These are phyloP conservation scores for Ilyonectria destructans DNA, from an alignment of 2,329 filamentous ascomycete genomes.

Conservation along the genomic window DNA sequence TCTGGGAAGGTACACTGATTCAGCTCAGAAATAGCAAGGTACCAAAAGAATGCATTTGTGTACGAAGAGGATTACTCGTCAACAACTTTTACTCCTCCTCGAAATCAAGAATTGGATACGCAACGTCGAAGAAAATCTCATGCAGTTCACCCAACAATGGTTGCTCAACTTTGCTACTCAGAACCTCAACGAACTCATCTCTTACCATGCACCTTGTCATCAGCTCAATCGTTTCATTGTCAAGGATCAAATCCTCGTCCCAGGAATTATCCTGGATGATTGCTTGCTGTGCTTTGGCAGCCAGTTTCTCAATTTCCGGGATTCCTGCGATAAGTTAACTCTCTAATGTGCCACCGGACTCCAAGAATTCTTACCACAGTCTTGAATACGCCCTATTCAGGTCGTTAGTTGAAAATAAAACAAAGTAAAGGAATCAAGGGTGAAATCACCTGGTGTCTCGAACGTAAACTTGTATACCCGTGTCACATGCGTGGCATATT, in stretches of 20 bases:
- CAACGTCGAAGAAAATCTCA: slow-evolving; percentile 6
- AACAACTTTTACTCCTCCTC: too few relatives aligned
- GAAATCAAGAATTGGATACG: neutral
- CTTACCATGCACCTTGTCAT: neutral
- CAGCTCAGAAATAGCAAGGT: too few relatives aligned
- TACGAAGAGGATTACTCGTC: too few relatives aligned
- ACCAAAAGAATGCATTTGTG: too few relatives aligned
- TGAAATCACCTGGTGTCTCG: neutral
- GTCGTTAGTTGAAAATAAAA: neutral
- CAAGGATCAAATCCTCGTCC: neutral
- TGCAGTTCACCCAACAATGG: neutral
- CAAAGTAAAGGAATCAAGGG: neutral
- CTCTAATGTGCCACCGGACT: too few relatives aligned
- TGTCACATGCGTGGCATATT: neutral
- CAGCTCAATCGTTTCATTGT: neutral
- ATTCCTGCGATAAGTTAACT: slow-evolving; percentile 1
- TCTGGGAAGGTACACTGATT: too few relatives aligned
- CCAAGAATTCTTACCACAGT: slow-evolving; percentile 1
- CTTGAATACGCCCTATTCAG: neutral
- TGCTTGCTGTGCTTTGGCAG: neutral
- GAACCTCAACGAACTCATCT: neutral
- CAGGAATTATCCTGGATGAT: neutral
- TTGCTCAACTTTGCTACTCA: neutral
- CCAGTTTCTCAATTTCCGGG: neutral
- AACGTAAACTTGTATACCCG: neutral